A percentile compares a stretch with the other conserved stretches of the same genome.
Evolutionary conservation across 768 basidiomycete species (phyloP).

Genomic region (Dioszegia crocea): DNA sequence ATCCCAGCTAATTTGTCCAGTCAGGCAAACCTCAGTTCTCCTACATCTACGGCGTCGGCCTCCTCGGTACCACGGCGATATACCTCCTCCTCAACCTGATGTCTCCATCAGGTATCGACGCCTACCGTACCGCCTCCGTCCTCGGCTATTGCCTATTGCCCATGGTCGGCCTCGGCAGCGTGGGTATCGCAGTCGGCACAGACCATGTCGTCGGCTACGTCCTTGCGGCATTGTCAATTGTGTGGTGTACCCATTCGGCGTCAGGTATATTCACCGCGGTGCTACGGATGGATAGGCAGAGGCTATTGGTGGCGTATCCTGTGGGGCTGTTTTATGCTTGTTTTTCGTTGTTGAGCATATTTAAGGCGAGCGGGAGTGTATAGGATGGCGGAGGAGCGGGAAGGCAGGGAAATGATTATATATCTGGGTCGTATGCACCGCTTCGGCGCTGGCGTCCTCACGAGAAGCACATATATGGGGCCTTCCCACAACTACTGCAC

Average conservation of each 20-base stretch:
- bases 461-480: no score
- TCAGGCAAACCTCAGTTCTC: constrained; percentile 98
- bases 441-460: no score
- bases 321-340: constrained; percentile 90
- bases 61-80: constrained; percentile 87
- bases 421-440: no score
- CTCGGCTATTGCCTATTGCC: constrained; percentile 94
- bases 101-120: constrained; percentile 91
- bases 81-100: constrained; percentile 95
- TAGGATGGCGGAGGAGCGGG: constrained; percentile 5
- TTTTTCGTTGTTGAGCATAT: constrained; percentile 87
- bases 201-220: constrained; percentile 83
- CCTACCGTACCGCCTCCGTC: constrained; percentile 84
- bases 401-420: not conserved
- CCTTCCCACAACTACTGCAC: no score
- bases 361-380: constrained; percentile 55
- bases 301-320: constrained; percentile 92
- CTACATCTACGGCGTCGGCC: constrained; percentile 95
- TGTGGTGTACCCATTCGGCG: constrained; percentile 97
- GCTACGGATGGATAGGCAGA: constrained; percentile 89
- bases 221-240: constrained; percentile 71
- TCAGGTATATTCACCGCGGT: constrained; percentile 94
- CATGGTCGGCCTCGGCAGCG: constrained; percentile 87
- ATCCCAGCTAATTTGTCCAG: constrained; percentile 53
- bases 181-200: constrained; percentile 79